Evolutionary conservation across 2,329 filamentous ascomycete genomes (phyloP), one percentile per base, ranked within the genome.

Genomic region (Neurospora sp.): DNA sequence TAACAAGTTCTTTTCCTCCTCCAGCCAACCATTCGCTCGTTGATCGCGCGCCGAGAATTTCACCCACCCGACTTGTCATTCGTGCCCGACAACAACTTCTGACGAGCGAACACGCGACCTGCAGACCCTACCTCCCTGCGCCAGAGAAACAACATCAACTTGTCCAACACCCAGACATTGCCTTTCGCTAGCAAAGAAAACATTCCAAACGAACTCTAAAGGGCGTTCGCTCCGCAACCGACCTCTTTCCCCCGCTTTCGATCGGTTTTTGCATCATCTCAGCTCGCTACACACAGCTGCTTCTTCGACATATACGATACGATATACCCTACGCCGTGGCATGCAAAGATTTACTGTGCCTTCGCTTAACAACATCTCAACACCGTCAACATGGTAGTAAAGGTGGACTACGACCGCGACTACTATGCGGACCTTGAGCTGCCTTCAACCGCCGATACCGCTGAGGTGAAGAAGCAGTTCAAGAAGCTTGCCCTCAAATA

Each of bases 361-460:
- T 19, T 36, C 38, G 7, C 19, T 33, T 33, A 33, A 33, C 43
- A 69, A 52, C 66, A 43, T 93, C 73, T 91, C 66, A 68, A 68
- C 68, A 38, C 67, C 72, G 75, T 77, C 82, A 85, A 75, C 75
- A 92, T 92, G 90, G 88, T 87, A 62, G 52, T 62, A 75, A 90
- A 90, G 81, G 83, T 84, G 75, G 90, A 92, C 78, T 84, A 86
- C 73, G 86, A 84, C 75, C 87, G 89, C 76, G 91, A 96, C 81
- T 96, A 96, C 80, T 97, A 97, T 81, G 90, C 89, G 72, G 93
- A 96, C 81, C 84, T 97, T 69, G 92, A 92, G 73, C 81, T 97
- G 70, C 80, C 87, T 1, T 82, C 86, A 11, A 86, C 85, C 75
- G 92, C 92, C 68, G 88, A 91, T 74, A 81, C 88, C 62, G 87